phyloP scores from a whole-genome alignment of 2,329 filamentous ascomycete species.

The Xylaria sp. region DNA sequence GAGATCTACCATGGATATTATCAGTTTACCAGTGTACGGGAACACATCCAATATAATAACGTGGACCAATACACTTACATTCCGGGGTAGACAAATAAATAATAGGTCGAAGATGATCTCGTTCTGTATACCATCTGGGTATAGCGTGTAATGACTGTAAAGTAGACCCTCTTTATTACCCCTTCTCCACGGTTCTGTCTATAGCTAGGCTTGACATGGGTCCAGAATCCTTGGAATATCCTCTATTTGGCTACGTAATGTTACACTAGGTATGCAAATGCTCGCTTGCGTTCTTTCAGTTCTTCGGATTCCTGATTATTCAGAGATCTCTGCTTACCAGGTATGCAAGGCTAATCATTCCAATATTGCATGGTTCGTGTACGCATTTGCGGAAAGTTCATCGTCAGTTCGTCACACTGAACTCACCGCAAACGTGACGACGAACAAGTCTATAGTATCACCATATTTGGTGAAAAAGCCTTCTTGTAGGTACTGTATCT shows the following conservation, averaged over 20 bases:
- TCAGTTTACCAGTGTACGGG: not conserved
- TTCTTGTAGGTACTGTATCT: not conserved
- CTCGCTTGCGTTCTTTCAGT: not conserved
- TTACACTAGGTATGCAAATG: not conserved
- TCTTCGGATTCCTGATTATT: not conserved
- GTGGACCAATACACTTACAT: not conserved
- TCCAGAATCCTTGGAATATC: slow-evolving; percentile 8
- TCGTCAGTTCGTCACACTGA: not conserved
- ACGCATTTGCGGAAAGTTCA: not conserved
- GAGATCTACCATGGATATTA: not conserved
- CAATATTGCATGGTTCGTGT: not conserved
- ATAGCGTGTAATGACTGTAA: not conserved
- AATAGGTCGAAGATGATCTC: not conserved
- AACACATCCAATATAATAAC: not conserved
- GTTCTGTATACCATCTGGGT: not conserved
- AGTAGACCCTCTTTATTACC: slow-evolving; percentile 7
- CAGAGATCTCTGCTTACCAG: not conserved
- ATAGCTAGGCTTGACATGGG: not conserved
- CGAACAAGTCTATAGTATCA: not conserved
- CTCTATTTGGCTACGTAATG: not conserved
- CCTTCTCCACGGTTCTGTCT: slow-evolving; percentile 7
- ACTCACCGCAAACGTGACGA: not conserved
- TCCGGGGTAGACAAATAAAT: too few species aligned
- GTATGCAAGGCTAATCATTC: not conserved
- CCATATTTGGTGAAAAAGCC: not conserved